Conservation (phyloP, 2,329 filamentous ascomycete genomes). For the Escovopsis sp. region DNA sequence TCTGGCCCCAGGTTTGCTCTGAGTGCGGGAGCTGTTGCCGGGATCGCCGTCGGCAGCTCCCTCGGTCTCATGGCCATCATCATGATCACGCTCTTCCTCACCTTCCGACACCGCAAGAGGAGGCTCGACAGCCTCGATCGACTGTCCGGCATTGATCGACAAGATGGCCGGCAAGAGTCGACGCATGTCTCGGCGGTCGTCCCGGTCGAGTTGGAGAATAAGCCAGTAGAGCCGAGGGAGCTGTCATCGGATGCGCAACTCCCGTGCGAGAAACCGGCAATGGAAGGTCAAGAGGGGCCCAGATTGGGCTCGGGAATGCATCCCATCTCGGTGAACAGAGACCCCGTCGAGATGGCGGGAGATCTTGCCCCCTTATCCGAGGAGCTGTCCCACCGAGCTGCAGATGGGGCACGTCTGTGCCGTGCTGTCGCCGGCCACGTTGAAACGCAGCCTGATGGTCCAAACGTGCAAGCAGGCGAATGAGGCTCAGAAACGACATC, state of each 20-base stretch:
- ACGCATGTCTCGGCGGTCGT: background rate
- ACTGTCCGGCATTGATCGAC: slow-evolving; percentile 3
- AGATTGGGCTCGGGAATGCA: background rate
- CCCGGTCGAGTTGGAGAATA: slow-evolving; percentile 6
- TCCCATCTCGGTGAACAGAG: slow-evolving; percentile 1
- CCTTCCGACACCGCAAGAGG: slow-evolving; percentile 1
- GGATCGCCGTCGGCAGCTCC: slow-evolving; percentile 7
- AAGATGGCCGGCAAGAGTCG: background rate
- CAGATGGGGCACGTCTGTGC: too few relatives aligned
- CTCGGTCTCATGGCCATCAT: slow-evolving; percentile 1
- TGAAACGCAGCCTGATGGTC: too few relatives aligned
- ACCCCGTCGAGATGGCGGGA: slow-evolving; percentile 3
- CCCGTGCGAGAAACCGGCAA: too few relatives aligned
- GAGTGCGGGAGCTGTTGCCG: slow-evolving; percentile 5
- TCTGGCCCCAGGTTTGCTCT: background rate
- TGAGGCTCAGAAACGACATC: too few relatives aligned
- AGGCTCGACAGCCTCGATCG: background rate
- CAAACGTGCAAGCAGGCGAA: too few relatives aligned
- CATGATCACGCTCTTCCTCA: slow-evolving; percentile 1
- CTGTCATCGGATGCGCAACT: slow-evolving; percentile 2
- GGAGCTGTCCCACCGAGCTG: too few relatives aligned
- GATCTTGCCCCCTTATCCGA: background rate
- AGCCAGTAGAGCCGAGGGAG: slow-evolving; percentile 5
- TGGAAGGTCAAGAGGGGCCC: too few relatives aligned
- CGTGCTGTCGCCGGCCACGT: too few relatives aligned